These are phyloP conservation scores for Diaporthe citrichinensis DNA, from an alignment of 2,329 filamentous ascomycete species.

Conservation along the genomic window DNA sequence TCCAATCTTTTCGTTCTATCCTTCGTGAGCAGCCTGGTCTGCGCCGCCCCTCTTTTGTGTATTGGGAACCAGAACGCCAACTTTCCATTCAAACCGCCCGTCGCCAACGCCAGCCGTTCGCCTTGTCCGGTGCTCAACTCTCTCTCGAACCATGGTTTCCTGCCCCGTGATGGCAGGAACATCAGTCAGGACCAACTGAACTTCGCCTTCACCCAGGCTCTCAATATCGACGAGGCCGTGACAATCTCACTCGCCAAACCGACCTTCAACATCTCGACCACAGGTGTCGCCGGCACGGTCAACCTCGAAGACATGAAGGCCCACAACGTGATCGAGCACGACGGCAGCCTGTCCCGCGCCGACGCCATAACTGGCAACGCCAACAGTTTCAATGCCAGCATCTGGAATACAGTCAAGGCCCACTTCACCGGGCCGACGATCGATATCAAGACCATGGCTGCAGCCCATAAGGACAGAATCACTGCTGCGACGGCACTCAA, in stretches of 20 bases:
- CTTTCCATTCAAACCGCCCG: conserved; percentile 5
- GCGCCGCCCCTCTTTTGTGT: conserved; percentile 15
- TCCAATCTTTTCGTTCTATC: conserved; percentile 8
- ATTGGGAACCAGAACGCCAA: conserved; percentile 20
- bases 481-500: background rate
- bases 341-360: conserved; percentile 54
- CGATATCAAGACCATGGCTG: conserved; percentile 14
- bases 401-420: conserved; percentile 19
- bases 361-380: conserved; percentile 9
- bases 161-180: conserved; percentile 60
- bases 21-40: conserved; percentile 13
- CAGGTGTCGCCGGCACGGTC: conserved; percentile 59
- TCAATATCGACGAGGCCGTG: conserved; percentile 60
- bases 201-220: conserved; percentile 53
- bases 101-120: conserved; percentile 3
- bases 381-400: conserved; percentile 7
- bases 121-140: conserved; percentile 67
- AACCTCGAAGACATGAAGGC: conserved; percentile 54
- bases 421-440: conserved; percentile 23
- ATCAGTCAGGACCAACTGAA: conserved; percentile 56
- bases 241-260: conserved; percentile 57
- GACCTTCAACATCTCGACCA: conserved; percentile 57
- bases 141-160: conserved; percentile 63
- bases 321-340: conserved; percentile 64
- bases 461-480: background rate